Percentiles rank a stretch among this genome's conserved stretches.
phyloP scores from a whole-genome alignment of 495 filamentous ascomycete species.

The Hypoxylon cercidicola region DNA sequence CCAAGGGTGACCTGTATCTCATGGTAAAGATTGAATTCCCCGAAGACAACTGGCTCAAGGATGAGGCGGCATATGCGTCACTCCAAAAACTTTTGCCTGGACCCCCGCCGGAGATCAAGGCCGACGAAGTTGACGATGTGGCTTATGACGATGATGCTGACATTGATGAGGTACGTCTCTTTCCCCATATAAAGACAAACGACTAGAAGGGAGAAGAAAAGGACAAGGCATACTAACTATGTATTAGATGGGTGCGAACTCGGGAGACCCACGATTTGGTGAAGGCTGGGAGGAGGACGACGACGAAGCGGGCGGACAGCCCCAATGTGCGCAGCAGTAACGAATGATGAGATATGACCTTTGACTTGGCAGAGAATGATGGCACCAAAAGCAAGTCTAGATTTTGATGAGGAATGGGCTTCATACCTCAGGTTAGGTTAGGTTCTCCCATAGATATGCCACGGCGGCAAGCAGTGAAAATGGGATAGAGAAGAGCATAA shows the following conservation, averaged over 20 bases:
- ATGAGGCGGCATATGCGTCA: constrained; percentile 70
- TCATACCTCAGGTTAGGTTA: constrained; percentile 5
- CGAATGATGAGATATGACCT: constrained; percentile 37
- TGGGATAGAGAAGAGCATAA: constrained; percentile 13
- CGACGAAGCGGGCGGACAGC: constrained; percentile 59
- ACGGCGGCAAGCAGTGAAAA: constrained; percentile 1
- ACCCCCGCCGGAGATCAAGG: constrained; percentile 65
- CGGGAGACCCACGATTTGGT: constrained; percentile 73
- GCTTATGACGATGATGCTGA: constrained; percentile 82
- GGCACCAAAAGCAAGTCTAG: constrained; percentile 14
- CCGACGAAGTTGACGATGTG: constrained; percentile 85
- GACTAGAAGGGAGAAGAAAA: constrained; percentile 1
- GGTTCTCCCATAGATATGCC: constrained; percentile 10
- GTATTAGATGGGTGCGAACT: constrained; percentile 66
- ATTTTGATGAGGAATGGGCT: constrained; percentile 9
- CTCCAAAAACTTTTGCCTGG: constrained; percentile 79
- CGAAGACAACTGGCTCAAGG: constrained; percentile 80
- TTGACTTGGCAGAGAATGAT: constrained; percentile 33
- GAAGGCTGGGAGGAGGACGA: constrained; percentile 86
- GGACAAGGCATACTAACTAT: constrained; percentile 39
- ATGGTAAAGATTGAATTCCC: constrained; percentile 90
- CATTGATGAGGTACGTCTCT: constrained; percentile 75
- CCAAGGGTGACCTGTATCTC: constrained; percentile 87
- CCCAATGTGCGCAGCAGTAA: constrained; percentile 92
- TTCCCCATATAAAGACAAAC: constrained; percentile 14